Evolutionary conservation across 2,329 filamentous ascomycete species (phyloP).

Genomic region (Blastomyces percursus): DNA sequence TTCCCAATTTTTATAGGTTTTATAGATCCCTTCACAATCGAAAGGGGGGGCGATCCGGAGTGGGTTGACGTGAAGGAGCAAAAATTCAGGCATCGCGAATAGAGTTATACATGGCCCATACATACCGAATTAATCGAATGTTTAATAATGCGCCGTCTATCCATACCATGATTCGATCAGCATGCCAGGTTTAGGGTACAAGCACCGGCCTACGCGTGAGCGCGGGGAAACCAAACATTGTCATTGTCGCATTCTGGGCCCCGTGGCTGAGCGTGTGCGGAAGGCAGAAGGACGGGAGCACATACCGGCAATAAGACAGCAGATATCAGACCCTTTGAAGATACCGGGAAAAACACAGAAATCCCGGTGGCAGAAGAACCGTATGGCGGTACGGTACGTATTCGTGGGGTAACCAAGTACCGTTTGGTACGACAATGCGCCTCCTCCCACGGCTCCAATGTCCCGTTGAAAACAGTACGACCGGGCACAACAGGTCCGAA

Average conservation of each 20-base stretch:
- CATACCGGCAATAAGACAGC: not conserved
- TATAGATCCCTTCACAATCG: not conserved
- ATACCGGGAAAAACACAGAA: not conserved
- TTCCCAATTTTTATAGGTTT: not conserved
- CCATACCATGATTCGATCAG: not conserved
- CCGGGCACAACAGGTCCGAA: not conserved
- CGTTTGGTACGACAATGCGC: not conserved
- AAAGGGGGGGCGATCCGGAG: not conserved
- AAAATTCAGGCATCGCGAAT: not conserved
- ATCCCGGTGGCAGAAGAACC: not conserved
- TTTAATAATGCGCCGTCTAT: not conserved
- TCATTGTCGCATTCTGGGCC: not conserved
- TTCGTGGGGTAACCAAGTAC: conserved; percentile 1
- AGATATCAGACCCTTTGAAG: not conserved
- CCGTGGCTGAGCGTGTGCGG: not conserved
- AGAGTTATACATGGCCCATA: not conserved
- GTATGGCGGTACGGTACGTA: not conserved
- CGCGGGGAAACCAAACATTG: not conserved
- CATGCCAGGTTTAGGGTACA: not conserved
- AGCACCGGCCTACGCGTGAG: not conserved
- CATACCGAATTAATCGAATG: not conserved
- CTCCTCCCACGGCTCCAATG: not conserved
- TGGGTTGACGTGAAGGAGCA: not conserved
- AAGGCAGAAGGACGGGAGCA: not conserved
- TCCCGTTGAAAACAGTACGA: not conserved